A percentile compares a stretch with the other conserved stretches of the same genome.
Evolutionary conservation across 192 early-diverging fungal species (phyloP).

Genomic region (Coemansia sp.): DNA sequence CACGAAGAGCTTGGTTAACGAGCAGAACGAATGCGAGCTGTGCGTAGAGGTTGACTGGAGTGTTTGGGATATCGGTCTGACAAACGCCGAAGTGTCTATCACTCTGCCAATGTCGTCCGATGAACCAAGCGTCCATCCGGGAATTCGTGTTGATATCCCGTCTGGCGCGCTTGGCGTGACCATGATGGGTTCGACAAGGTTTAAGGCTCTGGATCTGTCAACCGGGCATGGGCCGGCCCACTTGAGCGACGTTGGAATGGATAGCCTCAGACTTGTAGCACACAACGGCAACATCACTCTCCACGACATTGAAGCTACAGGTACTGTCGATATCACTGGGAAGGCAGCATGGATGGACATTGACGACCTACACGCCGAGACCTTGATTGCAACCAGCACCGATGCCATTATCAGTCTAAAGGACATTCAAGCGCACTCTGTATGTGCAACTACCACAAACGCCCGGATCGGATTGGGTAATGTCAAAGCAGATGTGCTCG

Average conservation of each 20-base stretch:
- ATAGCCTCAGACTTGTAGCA: constrained; percentile 26
- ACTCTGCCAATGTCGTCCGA: constrained; percentile 14
- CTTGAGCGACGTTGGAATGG: constrained; percentile 41
- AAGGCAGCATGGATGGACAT: constrained; percentile 54
- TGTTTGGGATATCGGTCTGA: constrained; percentile 50
- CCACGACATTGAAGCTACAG: constrained; percentile 31
- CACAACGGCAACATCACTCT: constrained; percentile 53
- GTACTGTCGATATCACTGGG: constrained; percentile 25
- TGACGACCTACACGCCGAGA: constrained; percentile 36
- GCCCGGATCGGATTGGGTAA: constrained; percentile 50
- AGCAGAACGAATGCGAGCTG: constrained; percentile 26
- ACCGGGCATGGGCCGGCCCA: constrained; percentile 48
- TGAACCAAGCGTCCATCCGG: constrained; percentile 24
- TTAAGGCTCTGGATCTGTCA: constrained; percentile 28
- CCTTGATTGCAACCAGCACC: constrained; percentile 24
- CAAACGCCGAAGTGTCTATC: constrained; percentile 41
- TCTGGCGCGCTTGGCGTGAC: constrained; percentile 44
- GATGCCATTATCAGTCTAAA: constrained; percentile 55
- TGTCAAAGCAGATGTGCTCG: constrained; percentile 34
- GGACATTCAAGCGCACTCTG: constrained; percentile 26
- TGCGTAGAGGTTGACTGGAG: constrained; percentile 38
- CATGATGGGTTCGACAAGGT: constrained; percentile 37
- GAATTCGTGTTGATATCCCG: constrained; percentile 40
- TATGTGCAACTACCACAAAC: constrained; percentile 39
- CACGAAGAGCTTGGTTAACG: constrained; percentile 17